Evolutionary conservation across 169 alveolate genomes (phyloP).

Genomic region (Eimeria mitis): DNA sequence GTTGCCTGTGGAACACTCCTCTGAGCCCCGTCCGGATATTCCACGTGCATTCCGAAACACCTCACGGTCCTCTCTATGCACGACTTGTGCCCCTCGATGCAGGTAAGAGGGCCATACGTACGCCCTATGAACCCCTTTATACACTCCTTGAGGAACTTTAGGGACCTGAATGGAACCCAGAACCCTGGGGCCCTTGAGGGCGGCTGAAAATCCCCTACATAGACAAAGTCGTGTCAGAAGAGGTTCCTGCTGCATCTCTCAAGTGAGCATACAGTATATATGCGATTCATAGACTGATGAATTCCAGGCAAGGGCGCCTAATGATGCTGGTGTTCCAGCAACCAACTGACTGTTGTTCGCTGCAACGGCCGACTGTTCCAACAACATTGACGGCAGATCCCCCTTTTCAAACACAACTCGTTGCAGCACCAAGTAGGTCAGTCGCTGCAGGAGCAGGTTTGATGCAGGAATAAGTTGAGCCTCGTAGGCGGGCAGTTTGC

Average conservation of each 20-base stretch:
- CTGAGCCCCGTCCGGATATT: neutral
- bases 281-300: neutral
- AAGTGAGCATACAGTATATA: neutral
- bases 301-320: neutral
- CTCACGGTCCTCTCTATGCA: neutral
- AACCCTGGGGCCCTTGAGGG: neutral
- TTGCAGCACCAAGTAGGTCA: neutral
- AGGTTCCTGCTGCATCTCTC: neutral
- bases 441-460: neutral
- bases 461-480: neutral
- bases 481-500: neutral
- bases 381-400: neutral
- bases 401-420: neutral
- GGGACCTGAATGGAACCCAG: neutral
- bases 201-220: neutral
- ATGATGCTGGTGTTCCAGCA: neutral
- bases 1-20: neutral
- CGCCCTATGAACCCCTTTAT: neutral
- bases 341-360: too few relatives aligned
- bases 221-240: neutral
- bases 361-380: neutral
- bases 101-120: neutral
- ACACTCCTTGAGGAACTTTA: neutral
- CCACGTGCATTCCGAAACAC: neutral
- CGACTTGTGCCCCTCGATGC: neutral